Conservation (phyloP, 352 stramenopile species). For the Globisporangium uncinulatum region DNA sequence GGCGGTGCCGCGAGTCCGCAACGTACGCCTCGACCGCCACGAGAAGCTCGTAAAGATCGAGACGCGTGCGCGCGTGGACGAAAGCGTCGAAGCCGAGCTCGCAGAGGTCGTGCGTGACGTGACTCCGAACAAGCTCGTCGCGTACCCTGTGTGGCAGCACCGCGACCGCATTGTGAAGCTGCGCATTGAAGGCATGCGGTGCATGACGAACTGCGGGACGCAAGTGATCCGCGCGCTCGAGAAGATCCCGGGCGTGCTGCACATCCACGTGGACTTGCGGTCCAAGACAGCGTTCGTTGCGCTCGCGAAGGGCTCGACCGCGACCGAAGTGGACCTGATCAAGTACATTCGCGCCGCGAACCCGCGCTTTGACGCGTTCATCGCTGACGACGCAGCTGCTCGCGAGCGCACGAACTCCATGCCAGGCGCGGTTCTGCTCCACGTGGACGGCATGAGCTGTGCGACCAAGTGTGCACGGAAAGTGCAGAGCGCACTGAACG, state of each 20-base stretch:
- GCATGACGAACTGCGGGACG: conserved; percentile 81
- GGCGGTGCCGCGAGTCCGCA: conserved; percentile 23
- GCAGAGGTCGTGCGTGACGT: conserved; percentile 46
- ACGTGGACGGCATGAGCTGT: conserved; percentile 75
- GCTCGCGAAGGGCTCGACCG: conserved; percentile 71
- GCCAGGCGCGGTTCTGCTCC: conserved; percentile 61
- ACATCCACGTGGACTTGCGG: conserved; percentile 81
- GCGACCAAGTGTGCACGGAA: conserved; percentile 56
- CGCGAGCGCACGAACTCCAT: conserved; percentile 42
- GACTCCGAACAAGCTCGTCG: conserved; percentile 39
- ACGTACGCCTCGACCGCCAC: conserved; percentile 51
- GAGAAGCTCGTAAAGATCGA: conserved; percentile 71
- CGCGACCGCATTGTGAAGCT: conserved; percentile 74
- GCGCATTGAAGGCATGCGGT: conserved; percentile 79
- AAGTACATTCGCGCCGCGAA: conserved; percentile 72
- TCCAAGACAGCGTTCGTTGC: conserved; percentile 74
- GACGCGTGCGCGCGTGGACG: conserved; percentile 28
- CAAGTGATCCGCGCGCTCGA: conserved; percentile 80
- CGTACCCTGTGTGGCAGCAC: conserved; percentile 81
- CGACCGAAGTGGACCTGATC: conserved; percentile 84
- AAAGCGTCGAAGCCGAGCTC: conserved; percentile 42
- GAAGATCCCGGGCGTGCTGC: conserved; percentile 72
- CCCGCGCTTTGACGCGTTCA: conserved; percentile 65
- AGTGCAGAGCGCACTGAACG: conserved; percentile 49
- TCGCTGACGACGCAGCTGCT: conserved; percentile 38